Evolutionary conservation across 106 monocot species (phyloP).

Genomic region (Dendrobium catenatum): DNA sequence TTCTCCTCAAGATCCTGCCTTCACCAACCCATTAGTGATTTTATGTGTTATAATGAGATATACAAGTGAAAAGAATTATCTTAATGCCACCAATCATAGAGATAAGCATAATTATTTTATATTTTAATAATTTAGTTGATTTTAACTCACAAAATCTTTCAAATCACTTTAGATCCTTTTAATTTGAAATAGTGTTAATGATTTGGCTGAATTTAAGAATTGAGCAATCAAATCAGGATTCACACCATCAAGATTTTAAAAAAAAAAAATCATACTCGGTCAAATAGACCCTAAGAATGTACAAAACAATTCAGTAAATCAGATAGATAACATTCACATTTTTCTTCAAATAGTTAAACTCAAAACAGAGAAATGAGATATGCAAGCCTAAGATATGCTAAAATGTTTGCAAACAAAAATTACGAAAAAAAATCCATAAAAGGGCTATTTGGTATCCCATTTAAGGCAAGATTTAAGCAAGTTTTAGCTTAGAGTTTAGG

Average conservation of each 20-base stretch:
- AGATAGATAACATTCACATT: not conserved
- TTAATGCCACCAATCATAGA: not conserved
- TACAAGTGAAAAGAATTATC: not conserved
- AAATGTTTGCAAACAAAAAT: not conserved
- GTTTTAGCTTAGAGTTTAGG: no score
- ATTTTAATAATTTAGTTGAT: not conserved
- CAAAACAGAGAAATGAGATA: not conserved
- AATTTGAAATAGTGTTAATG: not conserved
- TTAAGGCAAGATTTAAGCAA: no score
- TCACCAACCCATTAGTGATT: not conserved
- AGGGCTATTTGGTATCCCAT: not conserved
- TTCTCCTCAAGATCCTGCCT: not conserved
- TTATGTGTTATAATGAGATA: not conserved
- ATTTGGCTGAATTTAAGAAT: not conserved
- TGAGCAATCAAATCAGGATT: not conserved
- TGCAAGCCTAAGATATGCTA: not conserved
- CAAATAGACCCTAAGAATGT: not conserved
- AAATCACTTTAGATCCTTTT: no score
- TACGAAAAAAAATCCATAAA: not conserved
- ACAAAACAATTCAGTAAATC: not conserved
- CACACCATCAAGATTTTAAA: not conserved
- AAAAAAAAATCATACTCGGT: not conserved
- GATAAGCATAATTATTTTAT: not conserved
- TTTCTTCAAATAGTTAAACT: not conserved
- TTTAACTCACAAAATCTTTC: not conserved